phyloP scores from a whole-genome alignment of 768 basidiomycete species.

The Rossbeevera mucosa region DNA sequence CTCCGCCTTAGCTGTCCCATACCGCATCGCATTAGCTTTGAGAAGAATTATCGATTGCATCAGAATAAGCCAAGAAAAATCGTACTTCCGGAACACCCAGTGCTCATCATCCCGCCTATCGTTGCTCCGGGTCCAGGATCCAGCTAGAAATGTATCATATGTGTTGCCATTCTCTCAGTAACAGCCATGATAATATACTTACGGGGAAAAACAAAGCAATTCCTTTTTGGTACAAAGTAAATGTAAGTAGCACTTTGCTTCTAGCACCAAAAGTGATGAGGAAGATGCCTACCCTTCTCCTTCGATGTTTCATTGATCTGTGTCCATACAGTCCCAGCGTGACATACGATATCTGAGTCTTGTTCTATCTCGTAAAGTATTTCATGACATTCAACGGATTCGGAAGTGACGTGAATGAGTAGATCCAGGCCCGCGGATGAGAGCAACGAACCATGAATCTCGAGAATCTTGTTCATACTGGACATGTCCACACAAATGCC shows the following conservation, averaged over 20 bases:
- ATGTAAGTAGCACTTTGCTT: not conserved
- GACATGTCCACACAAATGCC: conserved; percentile 81
- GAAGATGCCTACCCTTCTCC: conserved; percentile 44
- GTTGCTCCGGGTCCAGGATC: conserved; percentile 79
- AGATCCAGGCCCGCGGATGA: too few relatives aligned
- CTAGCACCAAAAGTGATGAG: not conserved
- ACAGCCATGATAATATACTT: conserved; percentile 11
- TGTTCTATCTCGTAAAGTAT: conserved; percentile 38
- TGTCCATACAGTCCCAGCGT: conserved; percentile 68
- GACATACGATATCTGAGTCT: conserved; percentile 71
- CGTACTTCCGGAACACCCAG: conserved; percentile 80
- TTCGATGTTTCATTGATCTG: conserved; percentile 62
- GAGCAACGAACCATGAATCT: conserved; percentile 55
- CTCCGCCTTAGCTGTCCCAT: conserved; percentile 85
- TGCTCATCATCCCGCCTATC: conserved; percentile 82
- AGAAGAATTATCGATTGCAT: not conserved
- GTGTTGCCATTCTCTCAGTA: not conserved
- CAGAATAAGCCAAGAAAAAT: conserved; percentile 3
- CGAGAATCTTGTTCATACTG: conserved; percentile 73
- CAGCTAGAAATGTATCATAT: conserved; percentile 39
- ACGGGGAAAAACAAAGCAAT: conserved; percentile 84
- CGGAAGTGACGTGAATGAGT: not conserved
- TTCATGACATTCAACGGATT: not conserved
- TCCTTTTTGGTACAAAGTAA: conserved; percentile 32
- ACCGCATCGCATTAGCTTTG: conserved; percentile 71